A percentile compares a stretch with the other conserved stretches of the same genome.
phyloP scores from a whole-genome alignment of 2,329 filamentous ascomycete genomes.

The Paracoccidioides brasiliensis region DNA sequence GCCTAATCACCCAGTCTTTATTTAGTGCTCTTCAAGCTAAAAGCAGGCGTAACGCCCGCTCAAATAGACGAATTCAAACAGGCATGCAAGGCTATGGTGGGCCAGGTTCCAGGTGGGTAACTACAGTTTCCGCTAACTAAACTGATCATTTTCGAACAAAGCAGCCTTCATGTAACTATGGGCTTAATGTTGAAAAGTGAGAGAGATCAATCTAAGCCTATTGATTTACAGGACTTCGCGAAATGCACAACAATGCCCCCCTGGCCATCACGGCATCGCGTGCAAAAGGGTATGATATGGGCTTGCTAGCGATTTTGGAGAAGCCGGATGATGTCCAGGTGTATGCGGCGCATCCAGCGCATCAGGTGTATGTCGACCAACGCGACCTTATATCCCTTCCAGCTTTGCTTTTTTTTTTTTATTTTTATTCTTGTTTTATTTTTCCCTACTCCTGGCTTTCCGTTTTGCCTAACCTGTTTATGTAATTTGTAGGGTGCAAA shows the following conservation, averaged over 20 bases:
- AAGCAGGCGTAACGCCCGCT: constrained; percentile 23
- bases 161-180: no score
- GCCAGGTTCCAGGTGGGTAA: constrained; percentile 28
- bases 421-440: neutral
- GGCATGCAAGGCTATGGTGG: constrained; percentile 26
- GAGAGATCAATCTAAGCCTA: neutral
- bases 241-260: constrained; percentile 25
- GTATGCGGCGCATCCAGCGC: constrained; percentile 35
- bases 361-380: constrained; percentile 29
- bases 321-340: constrained; percentile 28
- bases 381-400: no score
- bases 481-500: constrained; percentile 22
- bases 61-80: constrained; percentile 22
- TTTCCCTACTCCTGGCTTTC: neutral
- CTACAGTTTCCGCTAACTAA: no score
- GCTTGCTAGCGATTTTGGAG: constrained; percentile 35
- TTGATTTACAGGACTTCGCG: constrained; percentile 17
- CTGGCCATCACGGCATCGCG: constrained; percentile 29
- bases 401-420: neutral
- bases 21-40: constrained; percentile 33
- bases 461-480: neutral
- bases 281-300: constrained; percentile 34
- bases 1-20: neutral
- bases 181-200: neutral
- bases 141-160: no score